A percentile compares a stretch with the other conserved stretches of the same genome.
phyloP scores from a whole-genome alignment of 139 green algal species.

The Spirogloea muscicola region DNA sequence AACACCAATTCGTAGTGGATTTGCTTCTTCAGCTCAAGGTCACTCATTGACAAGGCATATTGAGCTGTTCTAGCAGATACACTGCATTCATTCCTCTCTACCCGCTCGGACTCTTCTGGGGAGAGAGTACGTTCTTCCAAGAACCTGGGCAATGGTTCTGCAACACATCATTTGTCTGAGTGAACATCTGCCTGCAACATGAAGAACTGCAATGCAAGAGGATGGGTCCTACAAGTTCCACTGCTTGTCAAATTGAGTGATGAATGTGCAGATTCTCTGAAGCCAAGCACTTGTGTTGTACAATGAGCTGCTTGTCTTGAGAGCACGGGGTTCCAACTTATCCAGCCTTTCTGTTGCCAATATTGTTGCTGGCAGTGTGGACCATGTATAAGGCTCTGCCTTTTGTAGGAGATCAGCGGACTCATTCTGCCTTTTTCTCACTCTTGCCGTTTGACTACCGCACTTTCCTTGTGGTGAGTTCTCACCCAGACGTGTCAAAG shows the following conservation, averaged over 20 bases:
- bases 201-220: no score
- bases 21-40: no score
- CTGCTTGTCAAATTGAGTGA: neutral
- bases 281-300: neutral
- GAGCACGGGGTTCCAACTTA: neutral
- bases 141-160: neutral
- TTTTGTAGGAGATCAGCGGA: neutral
- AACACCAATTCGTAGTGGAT: no score
- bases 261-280: no score
- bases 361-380: neutral
- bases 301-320: neutral
- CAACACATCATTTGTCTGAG: neutral
- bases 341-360: neutral
- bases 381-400: conserved; percentile 23
- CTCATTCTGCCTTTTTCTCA: neutral
- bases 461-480: conserved; percentile 23
- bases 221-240: neutral
- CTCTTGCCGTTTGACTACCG: conserved; percentile 19
- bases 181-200: neutral
- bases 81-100: no score
- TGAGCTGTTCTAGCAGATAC: no score
- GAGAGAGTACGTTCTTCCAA: conserved; percentile 12
- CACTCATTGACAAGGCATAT: no score
- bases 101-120: conserved; percentile 18
- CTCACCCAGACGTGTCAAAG: neutral